These are phyloP conservation scores for Calocybe indica DNA, from an alignment of 768 basidiomycete species.

Conservation along the genomic window DNA sequence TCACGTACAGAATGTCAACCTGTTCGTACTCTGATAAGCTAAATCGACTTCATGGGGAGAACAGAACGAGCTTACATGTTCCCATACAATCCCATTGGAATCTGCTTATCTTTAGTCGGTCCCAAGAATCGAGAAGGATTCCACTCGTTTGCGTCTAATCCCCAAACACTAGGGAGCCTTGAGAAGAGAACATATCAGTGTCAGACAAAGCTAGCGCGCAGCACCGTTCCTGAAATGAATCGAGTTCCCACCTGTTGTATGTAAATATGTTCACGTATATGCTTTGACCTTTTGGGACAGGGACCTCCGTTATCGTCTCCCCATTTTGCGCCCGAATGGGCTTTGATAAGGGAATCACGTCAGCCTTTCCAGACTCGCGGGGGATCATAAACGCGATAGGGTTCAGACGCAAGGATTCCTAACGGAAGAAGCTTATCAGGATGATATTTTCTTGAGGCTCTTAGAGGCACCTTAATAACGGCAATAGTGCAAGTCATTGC, in stretches of 20 bases:
- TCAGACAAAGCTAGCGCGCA: no score
- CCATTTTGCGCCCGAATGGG: conserved; percentile 43
- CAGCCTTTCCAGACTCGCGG: conserved; percentile 41
- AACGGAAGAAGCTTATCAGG: neutral
- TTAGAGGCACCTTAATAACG: conserved; percentile 33
- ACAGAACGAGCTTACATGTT: no score
- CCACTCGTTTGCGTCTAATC: no score
- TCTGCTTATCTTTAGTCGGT: no score
- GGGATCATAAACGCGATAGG: conserved; percentile 29
- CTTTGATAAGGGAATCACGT: conserved; percentile 50
- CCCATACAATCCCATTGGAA: no score
- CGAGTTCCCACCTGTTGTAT: conserved; percentile 37
- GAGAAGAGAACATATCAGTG: no score
- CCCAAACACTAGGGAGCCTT: no score
- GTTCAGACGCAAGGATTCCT: conserved; percentile 44
- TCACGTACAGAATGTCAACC: no score
- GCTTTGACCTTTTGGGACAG: conserved; percentile 44
- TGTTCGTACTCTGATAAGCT: no score
- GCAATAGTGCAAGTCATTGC: conserved; percentile 45
- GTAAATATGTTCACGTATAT: conserved; percentile 43
- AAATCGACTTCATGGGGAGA: no score
- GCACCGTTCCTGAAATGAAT: no score
- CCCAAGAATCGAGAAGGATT: no score
- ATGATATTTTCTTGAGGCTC: neutral
- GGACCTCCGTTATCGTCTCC: conserved; percentile 36